Conservation (phyloP, 2,329 filamentous ascomycete genomes). For the Stachybotrys echinatus region DNA sequence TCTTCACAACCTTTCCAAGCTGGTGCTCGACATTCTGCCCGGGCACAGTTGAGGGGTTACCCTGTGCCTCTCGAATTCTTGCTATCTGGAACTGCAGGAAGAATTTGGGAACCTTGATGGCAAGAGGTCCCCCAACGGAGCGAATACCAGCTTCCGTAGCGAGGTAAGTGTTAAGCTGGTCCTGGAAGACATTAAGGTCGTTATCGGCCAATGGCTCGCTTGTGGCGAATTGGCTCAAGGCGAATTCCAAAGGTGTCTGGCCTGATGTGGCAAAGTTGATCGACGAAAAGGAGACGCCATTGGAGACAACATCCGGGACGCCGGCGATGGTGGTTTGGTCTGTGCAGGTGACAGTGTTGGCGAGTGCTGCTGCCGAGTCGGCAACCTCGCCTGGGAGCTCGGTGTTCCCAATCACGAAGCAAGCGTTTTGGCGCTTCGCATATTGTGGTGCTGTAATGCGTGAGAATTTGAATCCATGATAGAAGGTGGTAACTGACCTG, state of each 20-base stretch:
- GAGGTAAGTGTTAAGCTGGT: slow-evolving; percentile 49
- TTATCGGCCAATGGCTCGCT: slow-evolving; percentile 39
- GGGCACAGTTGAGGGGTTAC: slow-evolving; percentile 44
- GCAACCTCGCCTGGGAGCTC: slow-evolving; percentile 46
- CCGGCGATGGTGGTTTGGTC: slow-evolving; percentile 40
- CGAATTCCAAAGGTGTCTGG: slow-evolving; percentile 46
- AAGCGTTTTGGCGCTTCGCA: slow-evolving; percentile 30
- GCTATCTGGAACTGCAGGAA: slow-evolving; percentile 55
- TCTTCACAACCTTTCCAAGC: slow-evolving; percentile 51
- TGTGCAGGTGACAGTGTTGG: slow-evolving; percentile 41
- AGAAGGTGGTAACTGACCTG: no score
- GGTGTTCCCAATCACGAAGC: slow-evolving; percentile 48
- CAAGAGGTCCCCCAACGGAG: slow-evolving; percentile 45
- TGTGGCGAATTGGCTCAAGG: slow-evolving; percentile 48
- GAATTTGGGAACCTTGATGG: slow-evolving; percentile 59
- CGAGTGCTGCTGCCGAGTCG: slow-evolving; percentile 34
- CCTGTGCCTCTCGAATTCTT: slow-evolving; percentile 54
- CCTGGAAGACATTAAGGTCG: slow-evolving; percentile 46
- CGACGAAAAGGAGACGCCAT: slow-evolving; percentile 42
- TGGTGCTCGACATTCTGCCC: slow-evolving; percentile 52
- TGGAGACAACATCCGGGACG: slow-evolving; percentile 53
- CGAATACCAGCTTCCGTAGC: slow-evolving; percentile 56
- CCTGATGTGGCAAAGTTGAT: slow-evolving; percentile 50
- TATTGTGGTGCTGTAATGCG: background rate
- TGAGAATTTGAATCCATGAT: no score